Base-by-base conservation (phyloP, 2,329 filamentous ascomycete species). In the Trichoderma harzianum region DNA sequence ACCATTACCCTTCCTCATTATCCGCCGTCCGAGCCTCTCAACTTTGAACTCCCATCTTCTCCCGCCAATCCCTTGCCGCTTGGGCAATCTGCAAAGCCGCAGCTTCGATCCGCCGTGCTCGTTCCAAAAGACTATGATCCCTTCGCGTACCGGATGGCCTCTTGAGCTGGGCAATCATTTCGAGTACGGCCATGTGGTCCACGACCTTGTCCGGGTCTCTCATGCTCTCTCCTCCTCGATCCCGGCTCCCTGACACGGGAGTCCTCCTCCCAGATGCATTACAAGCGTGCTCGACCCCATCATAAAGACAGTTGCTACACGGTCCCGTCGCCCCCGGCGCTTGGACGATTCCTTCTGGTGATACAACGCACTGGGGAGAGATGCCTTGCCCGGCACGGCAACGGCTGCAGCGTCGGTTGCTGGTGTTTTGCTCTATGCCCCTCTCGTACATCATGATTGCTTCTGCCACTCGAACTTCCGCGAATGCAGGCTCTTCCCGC, bases 101-200 rank as follows among this genome's bases (percentile, higher is more conserved):
- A 16, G 73, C 74, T 43, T 78, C 77, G 62, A 79, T 77, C 57
- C 75, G 74, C 53, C 73, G 69, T 18, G 76, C 77, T 58, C 75
- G 72, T 11, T 73, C 73, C 14, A 74, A 70, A 34, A 77, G 72
- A 62, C 76, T 76, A 30, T 76, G 65, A 68, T 76, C 68, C 51
- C 73, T 60, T 26, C 72, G 72, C 30, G 69, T 70, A 8, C 73
- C 73, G 21, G 72, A 72, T 51, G 74, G 75, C 47, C 73, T 72
- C 69, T 73, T 76, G 36, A 75, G 72, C 61, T 73, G 75, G 5
- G 76, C 77, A 72, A 78, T 78, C 57, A 78, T 71, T 62, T 78
- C 76, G 64, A 77, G 74, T 8, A 78, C 77, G 7, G 77, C 77
- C 64, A 77, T 74, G 47, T 78, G 75, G 47, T 78, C 76, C n/a